These are phyloP conservation scores for Pelagomonas calceolata DNA, from an alignment of 108 stramenopile species.

Conservation along the genomic window DNA sequence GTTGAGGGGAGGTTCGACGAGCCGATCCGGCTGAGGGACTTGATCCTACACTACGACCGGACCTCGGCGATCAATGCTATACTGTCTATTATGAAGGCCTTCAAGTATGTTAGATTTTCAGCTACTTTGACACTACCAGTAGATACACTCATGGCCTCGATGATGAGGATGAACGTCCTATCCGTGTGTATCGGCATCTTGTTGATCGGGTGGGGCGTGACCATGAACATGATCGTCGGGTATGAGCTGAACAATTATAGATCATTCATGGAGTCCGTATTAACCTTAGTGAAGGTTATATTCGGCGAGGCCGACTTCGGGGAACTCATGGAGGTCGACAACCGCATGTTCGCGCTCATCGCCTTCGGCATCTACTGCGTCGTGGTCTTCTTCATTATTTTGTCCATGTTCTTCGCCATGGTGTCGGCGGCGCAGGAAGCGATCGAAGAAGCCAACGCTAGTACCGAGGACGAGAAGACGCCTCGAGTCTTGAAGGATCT, in stretches of 20 bases:
- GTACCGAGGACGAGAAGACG: too few species aligned
- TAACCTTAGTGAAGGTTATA: neutral
- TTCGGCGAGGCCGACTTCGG: neutral
- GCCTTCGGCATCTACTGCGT: neutral
- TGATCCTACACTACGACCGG: neutral
- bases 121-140: neutral
- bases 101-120: neutral
- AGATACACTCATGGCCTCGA: neutral
- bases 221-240: neutral
- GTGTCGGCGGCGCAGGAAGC: neutral
- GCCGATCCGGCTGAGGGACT: too few species aligned
- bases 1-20: too few species aligned
- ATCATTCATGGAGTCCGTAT: neutral
- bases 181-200: neutral
- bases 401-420: slow-evolving; percentile 1
- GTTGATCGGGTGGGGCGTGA: neutral
- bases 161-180: neutral
- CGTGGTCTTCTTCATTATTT: neutral
- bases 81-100: neutral
- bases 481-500: too few species aligned
- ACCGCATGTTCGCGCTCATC: neutral
- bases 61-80: neutral
- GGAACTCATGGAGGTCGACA: neutral
- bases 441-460: neutral
- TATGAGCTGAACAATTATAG: neutral